Evolutionary conservation across 768 basidiomycete species (phyloP).

Genomic region (Amanita polypyramis): DNA sequence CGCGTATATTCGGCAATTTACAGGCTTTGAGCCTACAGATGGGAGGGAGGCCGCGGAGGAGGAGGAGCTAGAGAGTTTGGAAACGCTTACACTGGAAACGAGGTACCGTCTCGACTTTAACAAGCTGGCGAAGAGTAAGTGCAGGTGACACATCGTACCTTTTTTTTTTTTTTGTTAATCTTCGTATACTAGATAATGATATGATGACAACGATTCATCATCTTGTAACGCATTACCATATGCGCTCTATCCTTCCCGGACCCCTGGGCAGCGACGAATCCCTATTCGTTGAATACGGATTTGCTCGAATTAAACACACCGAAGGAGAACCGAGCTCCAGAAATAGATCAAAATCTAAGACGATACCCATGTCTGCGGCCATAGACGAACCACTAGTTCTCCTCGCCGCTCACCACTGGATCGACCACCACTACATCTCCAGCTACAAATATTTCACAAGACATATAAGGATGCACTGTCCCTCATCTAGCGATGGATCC

Average conservation of each 20-base stretch:
- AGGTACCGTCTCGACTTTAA: conserved; percentile 28
- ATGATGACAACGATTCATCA: not conserved
- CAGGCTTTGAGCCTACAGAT: conserved; percentile 29
- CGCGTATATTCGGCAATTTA: conserved; percentile 30
- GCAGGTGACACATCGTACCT: no score
- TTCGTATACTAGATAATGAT: not conserved
- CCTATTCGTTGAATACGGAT: conserved; percentile 32
- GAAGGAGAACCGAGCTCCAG: not conserved
- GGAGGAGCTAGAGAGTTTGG: conserved; percentile 16
- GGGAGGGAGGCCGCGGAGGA: conserved; percentile 16
- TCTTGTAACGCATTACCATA: conserved; percentile 26
- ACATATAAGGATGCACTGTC: conserved; percentile 21
- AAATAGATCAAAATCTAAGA: not conserved
- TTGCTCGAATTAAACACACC: conserved; percentile 29
- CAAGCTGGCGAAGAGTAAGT: conserved; percentile 31
- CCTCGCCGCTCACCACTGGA: conserved; percentile 31
- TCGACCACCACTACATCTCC: conserved; percentile 23
- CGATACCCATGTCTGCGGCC: conserved; percentile 16
- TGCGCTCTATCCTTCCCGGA: conserved; percentile 27
- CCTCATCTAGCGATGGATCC: no score
- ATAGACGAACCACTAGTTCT: conserved; percentile 36
- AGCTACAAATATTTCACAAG: conserved; percentile 29
- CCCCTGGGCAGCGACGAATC: conserved; percentile 30
- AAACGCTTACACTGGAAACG: not conserved
- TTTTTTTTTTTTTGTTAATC: no score